Evolutionary conservation across 202 grass and related monocot genomes (phyloP).

Genomic region (Cymbopogon flexuosus): DNA sequence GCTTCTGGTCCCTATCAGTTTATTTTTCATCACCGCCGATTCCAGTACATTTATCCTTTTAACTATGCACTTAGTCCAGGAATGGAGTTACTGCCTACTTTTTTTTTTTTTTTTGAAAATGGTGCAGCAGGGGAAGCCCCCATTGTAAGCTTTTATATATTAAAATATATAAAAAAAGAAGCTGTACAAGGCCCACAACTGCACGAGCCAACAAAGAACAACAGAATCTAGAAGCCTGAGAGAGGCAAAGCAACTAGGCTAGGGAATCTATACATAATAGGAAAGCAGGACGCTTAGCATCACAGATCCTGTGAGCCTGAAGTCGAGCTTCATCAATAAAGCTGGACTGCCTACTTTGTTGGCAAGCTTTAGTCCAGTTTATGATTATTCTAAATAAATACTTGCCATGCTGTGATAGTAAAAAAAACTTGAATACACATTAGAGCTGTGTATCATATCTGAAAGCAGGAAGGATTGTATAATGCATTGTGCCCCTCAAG

Average conservation of each 20-base stretch:
- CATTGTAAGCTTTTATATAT: too few relatives aligned
- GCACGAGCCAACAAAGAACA: too few relatives aligned
- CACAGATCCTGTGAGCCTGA: too few relatives aligned
- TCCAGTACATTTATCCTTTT: neutral
- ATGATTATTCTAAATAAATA: neutral
- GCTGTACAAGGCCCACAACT: too few relatives aligned
- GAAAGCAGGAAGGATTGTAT: neutral
- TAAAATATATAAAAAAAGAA: too few relatives aligned
- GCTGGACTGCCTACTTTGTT: neutral
- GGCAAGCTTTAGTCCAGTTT: neutral
- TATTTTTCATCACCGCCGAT: neutral
- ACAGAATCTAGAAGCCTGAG: too few relatives aligned
- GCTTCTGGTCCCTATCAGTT: neutral
- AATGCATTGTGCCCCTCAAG: neutral
- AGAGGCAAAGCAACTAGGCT: too few relatives aligned
- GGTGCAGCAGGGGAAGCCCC: too few relatives aligned
- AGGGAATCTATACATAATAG: too few relatives aligned
- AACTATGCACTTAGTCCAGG: neutral
- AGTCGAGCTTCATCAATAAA: too few relatives aligned
- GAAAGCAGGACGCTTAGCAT: too few relatives aligned
- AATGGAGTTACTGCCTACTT: neutral
- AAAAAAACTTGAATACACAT: neutral
- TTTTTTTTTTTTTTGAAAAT: too few relatives aligned
- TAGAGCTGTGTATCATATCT: neutral
- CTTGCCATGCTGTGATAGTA: neutral